Percentiles rank a stretch among this genome's conserved stretches.
These are phyloP conservation scores for Lactarius hatsudake DNA, from an alignment of 768 basidiomycete species.

Conservation along the genomic window DNA sequence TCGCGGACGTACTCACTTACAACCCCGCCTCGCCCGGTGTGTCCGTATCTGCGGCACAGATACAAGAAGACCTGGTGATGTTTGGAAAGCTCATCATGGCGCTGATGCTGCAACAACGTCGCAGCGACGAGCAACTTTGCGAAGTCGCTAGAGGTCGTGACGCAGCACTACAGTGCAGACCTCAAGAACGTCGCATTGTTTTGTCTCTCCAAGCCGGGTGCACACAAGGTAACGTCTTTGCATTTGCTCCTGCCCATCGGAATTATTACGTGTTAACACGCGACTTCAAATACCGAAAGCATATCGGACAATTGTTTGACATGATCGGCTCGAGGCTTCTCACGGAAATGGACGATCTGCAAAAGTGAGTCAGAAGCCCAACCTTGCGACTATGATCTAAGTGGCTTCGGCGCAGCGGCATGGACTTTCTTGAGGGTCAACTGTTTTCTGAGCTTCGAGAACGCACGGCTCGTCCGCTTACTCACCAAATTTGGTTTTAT, in stretches of 20 bases:
- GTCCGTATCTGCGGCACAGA: conserved; percentile 44
- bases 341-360: conserved; percentile 82
- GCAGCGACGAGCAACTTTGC: conserved; percentile 58
- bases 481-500: conserved; percentile 96
- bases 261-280: conserved; percentile 1
- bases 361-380: conserved; percentile 50
- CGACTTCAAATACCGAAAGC: conserved; percentile 41
- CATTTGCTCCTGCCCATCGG: conserved; percentile 10
- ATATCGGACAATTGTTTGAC: conserved; percentile 75
- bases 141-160: conserved; percentile 72
- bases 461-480: conserved; percentile 84
- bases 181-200: conserved; percentile 78
- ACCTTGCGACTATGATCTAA: conserved; percentile 2
- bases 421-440: conserved; percentile 80
- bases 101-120: conserved; percentile 68
- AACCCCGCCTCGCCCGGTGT: conserved; percentile 41
- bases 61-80: conserved; percentile 82
- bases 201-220: conserved; percentile 67
- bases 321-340: conserved; percentile 69
- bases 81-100: conserved; percentile 83
- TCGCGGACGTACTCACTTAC: conserved; percentile 81
- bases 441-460: conserved; percentile 91
- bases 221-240: conserved; percentile 52
- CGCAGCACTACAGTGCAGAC: conserved; percentile 73
- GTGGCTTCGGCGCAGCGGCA: conserved; percentile 48